Conservation (phyloP, 768 basidiomycete genomes). For the Psilocybe tampanensis region DNA sequence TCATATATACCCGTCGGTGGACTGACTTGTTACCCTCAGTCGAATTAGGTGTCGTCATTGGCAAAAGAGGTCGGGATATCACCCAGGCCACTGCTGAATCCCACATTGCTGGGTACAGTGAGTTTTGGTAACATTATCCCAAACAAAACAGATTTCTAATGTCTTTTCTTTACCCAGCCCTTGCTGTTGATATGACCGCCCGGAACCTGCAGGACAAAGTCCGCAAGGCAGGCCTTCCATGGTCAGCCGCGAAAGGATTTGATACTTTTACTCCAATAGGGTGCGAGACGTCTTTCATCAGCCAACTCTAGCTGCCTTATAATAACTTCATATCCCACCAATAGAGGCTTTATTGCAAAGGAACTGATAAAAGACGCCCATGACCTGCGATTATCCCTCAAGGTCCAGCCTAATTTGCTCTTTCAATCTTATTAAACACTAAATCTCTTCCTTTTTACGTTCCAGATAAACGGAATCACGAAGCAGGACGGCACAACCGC, state of each 20-base stretch:
- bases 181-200: conserved; percentile 96
- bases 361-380: conserved; percentile 68
- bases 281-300: conserved; percentile 38
- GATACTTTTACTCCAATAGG: conserved; percentile 95
- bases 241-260: conserved; percentile 96
- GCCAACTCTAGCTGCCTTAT: not conserved
- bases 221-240: conserved; percentile 93
- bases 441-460: not conserved
- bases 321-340: not conserved
- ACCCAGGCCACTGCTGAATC: conserved; percentile 67
- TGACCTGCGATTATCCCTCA: conserved; percentile 74
- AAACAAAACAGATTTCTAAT: not conserved
- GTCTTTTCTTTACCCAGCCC: conserved; percentile 48
- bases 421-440: not conserved
- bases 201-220: conserved; percentile 93
- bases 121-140: no score
- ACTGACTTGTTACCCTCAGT: conserved; percentile 45
- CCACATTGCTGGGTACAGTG: conserved; percentile 93
- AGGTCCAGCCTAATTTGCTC: conserved; percentile 41
- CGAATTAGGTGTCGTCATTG: conserved; percentile 96
- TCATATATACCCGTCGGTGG: not conserved
- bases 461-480: conserved; percentile 77
- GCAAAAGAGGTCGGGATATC: conserved; percentile 85
- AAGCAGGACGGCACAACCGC: conserved; percentile 86
- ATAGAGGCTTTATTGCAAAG: conserved; percentile 82